Percentiles rank a stretch among this genome's conserved stretches.
phyloP scores from a whole-genome alignment of 2,329 filamentous ascomycete genomes.

The Ceratocystis colombiana region DNA sequence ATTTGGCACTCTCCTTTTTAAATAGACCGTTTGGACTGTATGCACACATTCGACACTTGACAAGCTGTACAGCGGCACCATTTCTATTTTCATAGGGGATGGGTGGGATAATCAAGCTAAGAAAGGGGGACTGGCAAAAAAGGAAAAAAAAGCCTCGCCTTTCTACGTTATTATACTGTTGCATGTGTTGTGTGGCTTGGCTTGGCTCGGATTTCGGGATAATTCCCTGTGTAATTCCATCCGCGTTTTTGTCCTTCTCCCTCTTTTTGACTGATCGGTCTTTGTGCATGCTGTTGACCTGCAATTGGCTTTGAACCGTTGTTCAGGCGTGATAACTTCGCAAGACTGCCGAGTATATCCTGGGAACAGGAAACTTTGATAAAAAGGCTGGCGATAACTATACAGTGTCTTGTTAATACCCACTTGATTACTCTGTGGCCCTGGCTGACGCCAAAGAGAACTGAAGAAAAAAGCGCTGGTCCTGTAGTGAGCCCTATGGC shows the following conservation, averaged over 20 bases:
- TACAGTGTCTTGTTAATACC: too few species aligned
- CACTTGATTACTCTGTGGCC: too few species aligned
- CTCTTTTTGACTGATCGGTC: background rate
- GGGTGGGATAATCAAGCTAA: background rate
- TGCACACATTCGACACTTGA: slow-evolving; percentile 1
- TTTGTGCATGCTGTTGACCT: background rate
- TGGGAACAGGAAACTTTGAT: too few species aligned
- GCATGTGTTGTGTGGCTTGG: background rate
- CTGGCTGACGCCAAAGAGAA: too few species aligned
- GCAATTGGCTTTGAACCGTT: too few species aligned
- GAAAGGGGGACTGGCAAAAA: background rate
- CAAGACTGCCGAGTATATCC: background rate
- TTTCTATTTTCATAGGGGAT: background rate
- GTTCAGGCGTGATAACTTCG: background rate
- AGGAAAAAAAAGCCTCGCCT: background rate
- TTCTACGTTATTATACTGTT: background rate
- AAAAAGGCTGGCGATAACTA: too few species aligned
- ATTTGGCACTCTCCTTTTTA: background rate
- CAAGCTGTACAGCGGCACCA: too few species aligned
- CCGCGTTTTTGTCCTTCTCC: background rate
- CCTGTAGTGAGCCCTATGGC: too few species aligned
- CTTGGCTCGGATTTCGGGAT: slow-evolving; percentile 1
- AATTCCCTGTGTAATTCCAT: background rate
- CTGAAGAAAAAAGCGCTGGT: too few species aligned
- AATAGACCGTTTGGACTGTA: background rate